Evolutionary conservation across 768 basidiomycete genomes (phyloP).

Genomic region (Tulasnella sp.): DNA sequence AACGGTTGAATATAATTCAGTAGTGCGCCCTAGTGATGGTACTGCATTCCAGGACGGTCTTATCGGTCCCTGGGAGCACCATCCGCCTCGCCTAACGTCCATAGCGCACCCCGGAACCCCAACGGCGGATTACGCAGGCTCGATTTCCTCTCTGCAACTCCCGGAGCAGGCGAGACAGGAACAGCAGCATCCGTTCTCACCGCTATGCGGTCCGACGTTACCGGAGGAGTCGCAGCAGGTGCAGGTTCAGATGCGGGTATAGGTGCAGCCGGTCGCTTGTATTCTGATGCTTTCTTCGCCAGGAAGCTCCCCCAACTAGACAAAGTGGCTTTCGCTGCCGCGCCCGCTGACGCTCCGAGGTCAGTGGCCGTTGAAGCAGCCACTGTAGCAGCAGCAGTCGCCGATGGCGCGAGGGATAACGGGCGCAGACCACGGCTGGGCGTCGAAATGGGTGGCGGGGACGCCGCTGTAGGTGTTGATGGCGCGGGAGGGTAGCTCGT

Average conservation of each 20-base stretch:
- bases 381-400: background rate
- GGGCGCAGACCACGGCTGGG: conserved; percentile 9
- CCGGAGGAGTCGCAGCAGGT: background rate
- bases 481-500: conserved; percentile 5
- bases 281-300: conserved; percentile 13
- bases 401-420: conserved; percentile 14
- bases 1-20: too few species aligned
- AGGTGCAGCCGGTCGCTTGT: background rate
- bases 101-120: conserved; percentile 13
- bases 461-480: background rate
- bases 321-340: conserved; percentile 9
- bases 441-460: background rate
- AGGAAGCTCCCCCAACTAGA: conserved; percentile 14
- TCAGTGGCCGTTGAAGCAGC: background rate
- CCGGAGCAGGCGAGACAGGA: background rate
- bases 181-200: background rate
- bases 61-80: too few species aligned
- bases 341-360: background rate
- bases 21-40: too few species aligned
- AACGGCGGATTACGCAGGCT: conserved; percentile 3
- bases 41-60: too few species aligned
- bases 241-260: background rate
- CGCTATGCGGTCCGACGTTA: background rate
- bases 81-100: conserved; percentile 11
- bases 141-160: background rate